phyloP scores from a whole-genome alignment of 1,139 yeast species.

The Blastobotrys persicus region DNA sequence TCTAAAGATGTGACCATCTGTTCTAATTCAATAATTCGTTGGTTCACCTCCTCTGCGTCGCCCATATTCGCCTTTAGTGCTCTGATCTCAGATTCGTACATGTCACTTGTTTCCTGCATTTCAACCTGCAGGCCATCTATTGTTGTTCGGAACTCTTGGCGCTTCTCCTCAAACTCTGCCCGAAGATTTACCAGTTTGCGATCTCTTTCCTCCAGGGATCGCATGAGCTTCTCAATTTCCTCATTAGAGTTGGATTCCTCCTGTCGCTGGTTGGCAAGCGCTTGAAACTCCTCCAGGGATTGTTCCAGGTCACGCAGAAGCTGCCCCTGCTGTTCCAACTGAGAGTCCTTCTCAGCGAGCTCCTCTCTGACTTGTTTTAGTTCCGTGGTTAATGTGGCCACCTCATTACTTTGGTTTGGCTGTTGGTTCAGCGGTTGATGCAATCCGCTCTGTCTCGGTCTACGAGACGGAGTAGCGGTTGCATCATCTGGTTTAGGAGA shows the following conservation, averaged over 20 bases:
- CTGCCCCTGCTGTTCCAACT: constrained; percentile 30
- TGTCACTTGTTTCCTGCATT: constrained; percentile 30
- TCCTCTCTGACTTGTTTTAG: constrained; percentile 22
- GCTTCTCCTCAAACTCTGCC: constrained; percentile 32
- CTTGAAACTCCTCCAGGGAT: constrained; percentile 34
- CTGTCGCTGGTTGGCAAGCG: constrained; percentile 20
- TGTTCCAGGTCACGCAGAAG: constrained; percentile 33
- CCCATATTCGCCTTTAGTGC: constrained; percentile 27
- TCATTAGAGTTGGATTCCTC: constrained; percentile 5
- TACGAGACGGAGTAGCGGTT: constrained; percentile 8
- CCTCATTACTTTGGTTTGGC: constrained; percentile 6
- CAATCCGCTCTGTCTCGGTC: constrained; percentile 7
- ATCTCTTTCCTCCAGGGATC: constrained; percentile 29
- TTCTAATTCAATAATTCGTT: constrained; percentile 26
- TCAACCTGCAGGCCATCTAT: constrained; percentile 34
- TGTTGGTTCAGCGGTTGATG: constrained; percentile 1
- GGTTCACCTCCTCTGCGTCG: constrained; percentile 25
- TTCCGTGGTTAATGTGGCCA: constrained; percentile 23
- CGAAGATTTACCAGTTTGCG: constrained; percentile 29
- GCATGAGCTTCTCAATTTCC: constrained; percentile 26
- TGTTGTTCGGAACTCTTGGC: constrained; percentile 36
- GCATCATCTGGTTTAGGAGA: constrained; percentile 4
- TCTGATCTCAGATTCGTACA: constrained; percentile 30
- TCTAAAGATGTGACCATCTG: constrained; percentile 29
- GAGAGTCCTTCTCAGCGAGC: constrained; percentile 28